Evolutionary conservation across 257 asterid species (phyloP).

Genomic region (Mentha longifolia): DNA sequence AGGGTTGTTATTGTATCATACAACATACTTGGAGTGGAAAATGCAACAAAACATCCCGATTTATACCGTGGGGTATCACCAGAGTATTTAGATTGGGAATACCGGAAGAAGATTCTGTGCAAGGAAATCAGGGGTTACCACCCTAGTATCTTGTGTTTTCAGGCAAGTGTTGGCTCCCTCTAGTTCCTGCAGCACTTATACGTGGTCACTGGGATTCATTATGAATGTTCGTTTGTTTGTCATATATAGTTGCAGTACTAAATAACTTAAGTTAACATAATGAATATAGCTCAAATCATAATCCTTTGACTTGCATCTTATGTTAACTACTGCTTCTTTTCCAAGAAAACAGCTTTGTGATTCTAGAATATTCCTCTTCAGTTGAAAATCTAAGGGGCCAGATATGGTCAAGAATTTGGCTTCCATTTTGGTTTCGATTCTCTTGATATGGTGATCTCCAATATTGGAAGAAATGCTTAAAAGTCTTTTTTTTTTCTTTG

Average conservation of each 20-base stretch:
- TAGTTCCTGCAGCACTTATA: slow-evolving; percentile 7
- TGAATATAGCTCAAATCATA: not conserved
- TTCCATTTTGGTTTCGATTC: slow-evolving; percentile 14
- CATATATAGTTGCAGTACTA: not conserved
- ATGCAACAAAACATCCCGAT: slow-evolving; percentile 67
- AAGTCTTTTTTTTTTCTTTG: no score
- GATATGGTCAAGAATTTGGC: slow-evolving; percentile 18
- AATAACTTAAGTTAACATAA: not conserved
- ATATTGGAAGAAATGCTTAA: no score
- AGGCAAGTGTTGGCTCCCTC: slow-evolving; percentile 49
- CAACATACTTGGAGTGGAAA: slow-evolving; percentile 79
- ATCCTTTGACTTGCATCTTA: slow-evolving; percentile 12
- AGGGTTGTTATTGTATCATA: slow-evolving; percentile 67
- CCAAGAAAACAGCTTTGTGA: not conserved
- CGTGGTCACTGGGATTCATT: not conserved
- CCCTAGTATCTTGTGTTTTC: slow-evolving; percentile 76
- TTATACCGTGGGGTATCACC: slow-evolving; percentile 56
- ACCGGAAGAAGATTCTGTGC: slow-evolving; percentile 60
- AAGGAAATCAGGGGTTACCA: slow-evolving; percentile 64
- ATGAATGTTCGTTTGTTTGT: slow-evolving; percentile 7
- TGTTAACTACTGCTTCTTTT: slow-evolving; percentile 1
- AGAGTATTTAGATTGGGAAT: slow-evolving; percentile 68
- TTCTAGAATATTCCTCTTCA: slow-evolving; percentile 14
- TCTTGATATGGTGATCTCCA: no score
- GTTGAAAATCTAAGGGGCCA: slow-evolving; percentile 14